These are phyloP conservation scores for Leptomonas pyrrhocoris DNA, from an alignment of 208 protist genomes.

Conservation along the genomic window DNA sequence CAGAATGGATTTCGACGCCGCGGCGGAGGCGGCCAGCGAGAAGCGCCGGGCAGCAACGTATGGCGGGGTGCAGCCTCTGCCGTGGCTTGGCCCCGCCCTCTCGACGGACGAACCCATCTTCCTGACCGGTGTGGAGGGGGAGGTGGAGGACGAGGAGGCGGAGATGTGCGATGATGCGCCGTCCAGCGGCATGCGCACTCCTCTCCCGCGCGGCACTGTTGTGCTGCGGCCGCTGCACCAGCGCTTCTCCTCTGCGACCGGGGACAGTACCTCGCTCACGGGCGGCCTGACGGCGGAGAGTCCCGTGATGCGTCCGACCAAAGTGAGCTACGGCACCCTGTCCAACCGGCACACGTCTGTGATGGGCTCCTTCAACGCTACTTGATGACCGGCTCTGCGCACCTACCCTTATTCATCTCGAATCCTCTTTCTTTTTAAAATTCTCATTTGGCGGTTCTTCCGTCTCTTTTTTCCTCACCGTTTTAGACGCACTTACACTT, in stretches of 20 bases:
- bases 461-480: too few species aligned
- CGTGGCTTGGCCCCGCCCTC: conserved; percentile 20
- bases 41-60: conserved; percentile 27
- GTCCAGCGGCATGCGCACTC: conserved; percentile 34
- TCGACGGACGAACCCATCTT: conserved; percentile 7
- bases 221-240: conserved; percentile 27
- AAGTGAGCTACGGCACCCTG: conserved; percentile 28
- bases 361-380: background rate
- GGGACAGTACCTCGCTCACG: conserved; percentile 20
- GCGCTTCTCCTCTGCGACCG: conserved; percentile 27
- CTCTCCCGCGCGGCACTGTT: conserved; percentile 33
- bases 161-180: conserved; percentile 16
- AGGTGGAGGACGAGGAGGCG: conserved; percentile 15
- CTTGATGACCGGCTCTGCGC: background rate
- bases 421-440: background rate
- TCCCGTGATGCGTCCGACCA: conserved; percentile 21
- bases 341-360: conserved; percentile 32
- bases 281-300: conserved; percentile 19
- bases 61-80: conserved; percentile 13
- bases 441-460: too few species aligned
- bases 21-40: conserved; percentile 9
- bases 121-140: background rate
- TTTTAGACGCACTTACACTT: too few species aligned
- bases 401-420: background rate
- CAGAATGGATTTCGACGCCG: conserved; percentile 24